phyloP scores from a whole-genome alignment of 257 asterid genomes.

The Plantago elongata region DNA sequence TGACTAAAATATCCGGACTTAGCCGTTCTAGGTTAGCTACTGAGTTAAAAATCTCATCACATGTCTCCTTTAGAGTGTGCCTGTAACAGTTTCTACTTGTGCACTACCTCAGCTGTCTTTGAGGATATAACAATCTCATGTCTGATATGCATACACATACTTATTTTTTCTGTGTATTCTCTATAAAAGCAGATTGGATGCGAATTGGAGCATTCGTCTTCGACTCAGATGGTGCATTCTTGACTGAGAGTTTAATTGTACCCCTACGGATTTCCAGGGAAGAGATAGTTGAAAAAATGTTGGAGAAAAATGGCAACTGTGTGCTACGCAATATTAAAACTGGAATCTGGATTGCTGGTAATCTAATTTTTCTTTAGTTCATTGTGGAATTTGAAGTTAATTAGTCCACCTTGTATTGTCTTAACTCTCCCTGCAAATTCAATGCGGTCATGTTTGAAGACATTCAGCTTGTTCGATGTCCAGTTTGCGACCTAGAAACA shows the following conservation, averaged over 20 bases:
- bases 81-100: too few species aligned
- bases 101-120: too few species aligned
- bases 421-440: conserved; percentile 16
- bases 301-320: conserved; percentile 46
- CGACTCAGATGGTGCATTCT: conserved; percentile 59
- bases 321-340: conserved; percentile 54
- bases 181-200: conserved; percentile 65
- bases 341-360: conserved; percentile 99
- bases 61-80: too few species aligned
- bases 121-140: too few species aligned
- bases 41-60: too few species aligned
- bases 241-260: conserved; percentile 51
- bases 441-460: conserved; percentile 35
- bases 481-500: conserved; percentile 83
- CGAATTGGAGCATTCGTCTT: conserved; percentile 82
- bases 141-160: background rate
- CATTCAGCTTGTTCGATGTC: conserved; percentile 96
- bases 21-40: too few species aligned
- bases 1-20: too few species aligned
- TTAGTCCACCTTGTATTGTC: background rate
- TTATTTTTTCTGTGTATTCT: conserved; percentile 13
- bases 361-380: conserved; percentile 13
- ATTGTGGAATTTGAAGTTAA: too few species aligned
- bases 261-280: conserved; percentile 38
- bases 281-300: conserved; percentile 18